Percentiles rank a stretch among this genome's conserved stretches.
Evolutionary conservation across 345 rosid species (phyloP).

Genomic region (Leavenworthia alabamica): DNA sequence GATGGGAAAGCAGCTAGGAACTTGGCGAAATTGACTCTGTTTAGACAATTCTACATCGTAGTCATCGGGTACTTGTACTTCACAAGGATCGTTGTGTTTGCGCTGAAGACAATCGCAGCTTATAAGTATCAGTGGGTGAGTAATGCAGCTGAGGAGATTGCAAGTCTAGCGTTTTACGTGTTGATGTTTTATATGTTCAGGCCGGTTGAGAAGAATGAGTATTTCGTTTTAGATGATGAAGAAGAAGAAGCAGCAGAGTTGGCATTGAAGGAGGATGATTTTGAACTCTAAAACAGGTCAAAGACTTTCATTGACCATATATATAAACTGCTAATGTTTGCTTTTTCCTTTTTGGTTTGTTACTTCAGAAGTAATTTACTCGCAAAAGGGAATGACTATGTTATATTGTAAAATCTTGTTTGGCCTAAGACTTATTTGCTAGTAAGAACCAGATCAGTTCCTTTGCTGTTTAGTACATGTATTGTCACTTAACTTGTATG

Average conservation of each 20-base stretch:
- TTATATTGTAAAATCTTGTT: constrained; percentile 5
- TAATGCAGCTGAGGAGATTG: constrained; percentile 77
- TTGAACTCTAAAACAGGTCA: constrained; percentile 77
- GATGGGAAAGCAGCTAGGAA: constrained; percentile 96
- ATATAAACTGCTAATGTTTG: background rate
- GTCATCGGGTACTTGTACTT: constrained; percentile 93
- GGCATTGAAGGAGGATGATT: constrained; percentile 74
- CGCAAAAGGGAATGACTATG: constrained; percentile 4
- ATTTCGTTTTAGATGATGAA: constrained; percentile 73
- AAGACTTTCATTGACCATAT: constrained; percentile 34
- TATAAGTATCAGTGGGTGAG: constrained; percentile 95
- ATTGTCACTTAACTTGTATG: background rate
- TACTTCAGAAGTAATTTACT: constrained; percentile 3
- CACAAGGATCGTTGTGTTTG: constrained; percentile 85
- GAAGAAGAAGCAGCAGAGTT: constrained; percentile 82
- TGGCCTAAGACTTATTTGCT: background rate
- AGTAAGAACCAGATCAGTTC: background rate
- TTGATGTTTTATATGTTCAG: constrained; percentile 87
- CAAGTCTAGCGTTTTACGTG: constrained; percentile 61
- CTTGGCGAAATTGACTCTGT: constrained; percentile 72
- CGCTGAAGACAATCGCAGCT: constrained; percentile 71
- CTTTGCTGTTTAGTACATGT: background rate
- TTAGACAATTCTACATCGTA: constrained; percentile 84
- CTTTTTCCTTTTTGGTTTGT: background rate
- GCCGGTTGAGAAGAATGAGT: constrained; percentile 91